Evolutionary conservation across 192 early-diverging fungal genomes (phyloP), one percentile per base, ranked within the genome.

Genomic region (Irineochytrium annulatum): DNA sequence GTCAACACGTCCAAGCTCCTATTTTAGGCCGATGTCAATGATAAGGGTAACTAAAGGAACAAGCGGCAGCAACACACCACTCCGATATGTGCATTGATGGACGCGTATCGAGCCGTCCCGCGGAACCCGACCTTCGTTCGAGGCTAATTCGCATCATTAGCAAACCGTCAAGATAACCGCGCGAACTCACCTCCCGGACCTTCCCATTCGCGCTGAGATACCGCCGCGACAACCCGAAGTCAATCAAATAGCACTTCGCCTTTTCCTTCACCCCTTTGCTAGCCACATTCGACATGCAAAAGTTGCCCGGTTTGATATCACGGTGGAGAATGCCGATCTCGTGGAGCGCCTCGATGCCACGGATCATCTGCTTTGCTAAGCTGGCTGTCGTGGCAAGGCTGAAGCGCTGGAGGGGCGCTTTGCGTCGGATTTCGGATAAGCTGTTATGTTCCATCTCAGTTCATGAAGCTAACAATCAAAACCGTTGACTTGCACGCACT

Each of bases 51-150:
- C 13, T 20, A 20, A 29, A 60, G 27, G 46, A 41, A 43, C 37
- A n/a, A 58, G 31, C 53, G 45, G 19, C 32, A 30, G 6, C 41
- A 64, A 67, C 31, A 17, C 19, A 62, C 65, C 58, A 55, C 53
- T 53, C 73, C 75, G 13, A 52, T 19, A 51, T 81, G 79, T 1
- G 77, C 77, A 22, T 62, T 52, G 29, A 79, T 55, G 3, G 80
- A 81, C 2, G 81, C 81, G 60, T 84, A 84, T 3, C 75, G 56
- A 11, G 81, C 73, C 5, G 81, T 84, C 11, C 81, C 81, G 19
- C 79, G 60, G 59, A 84, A 84, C 35, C 81, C 81, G n/a, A 75
- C 77, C 33, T 75, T 70, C 11, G 44, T 19, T 13, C 79, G 74
- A n/a, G 78, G 57, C 65, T 71, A 35, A 35, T 13, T 55, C 62